These are phyloP conservation scores for Henckelia pumila DNA, from an alignment of 257 asterid genomes.

Conservation along the genomic window DNA sequence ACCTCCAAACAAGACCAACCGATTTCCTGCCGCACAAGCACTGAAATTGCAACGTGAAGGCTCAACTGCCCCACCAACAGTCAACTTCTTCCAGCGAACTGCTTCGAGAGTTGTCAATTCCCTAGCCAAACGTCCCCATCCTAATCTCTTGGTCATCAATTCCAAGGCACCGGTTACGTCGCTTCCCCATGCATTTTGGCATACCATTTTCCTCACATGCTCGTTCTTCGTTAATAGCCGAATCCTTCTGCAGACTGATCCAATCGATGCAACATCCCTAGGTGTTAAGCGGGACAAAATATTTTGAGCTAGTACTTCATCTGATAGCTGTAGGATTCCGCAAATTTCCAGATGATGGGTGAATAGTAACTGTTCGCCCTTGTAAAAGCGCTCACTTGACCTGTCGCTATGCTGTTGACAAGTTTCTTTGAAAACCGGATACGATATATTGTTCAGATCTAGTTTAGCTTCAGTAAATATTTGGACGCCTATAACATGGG, in stretches of 20 bases:
- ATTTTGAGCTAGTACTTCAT: conserved; percentile 85
- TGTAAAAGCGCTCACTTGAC: conserved; percentile 35
- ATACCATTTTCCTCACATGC: conserved; percentile 77
- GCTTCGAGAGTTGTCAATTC: conserved; percentile 92
- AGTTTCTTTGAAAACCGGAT: conserved; percentile 79
- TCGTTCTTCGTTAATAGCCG: conserved; percentile 74
- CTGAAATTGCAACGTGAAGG: conserved; percentile 92
- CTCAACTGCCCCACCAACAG: conserved; percentile 81
- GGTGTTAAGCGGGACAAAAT: conserved; percentile 77
- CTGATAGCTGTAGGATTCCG: conserved; percentile 72
- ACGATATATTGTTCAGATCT: conserved; percentile 66
- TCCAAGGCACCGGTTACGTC: conserved; percentile 82
- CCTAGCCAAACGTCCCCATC: conserved; percentile 90
- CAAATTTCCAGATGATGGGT: conserved; percentile 45
- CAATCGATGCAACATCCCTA: conserved; percentile 85
- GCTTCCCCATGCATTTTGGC: conserved; percentile 93
- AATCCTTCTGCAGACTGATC: conserved; percentile 83
- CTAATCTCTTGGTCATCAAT: conserved; percentile 67
- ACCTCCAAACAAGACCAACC: conserved; percentile 84
- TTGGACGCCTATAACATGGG: conserved; percentile 79
- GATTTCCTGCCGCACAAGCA: conserved; percentile 86
- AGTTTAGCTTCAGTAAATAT: conserved; percentile 66
- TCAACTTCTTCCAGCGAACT: conserved; percentile 70
- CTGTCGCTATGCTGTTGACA: conserved; percentile 37
- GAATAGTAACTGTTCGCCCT: conserved; percentile 35